Base-by-base conservation (phyloP, 164 flowering plant genomes). In the Vitis cinerea region DNA sequence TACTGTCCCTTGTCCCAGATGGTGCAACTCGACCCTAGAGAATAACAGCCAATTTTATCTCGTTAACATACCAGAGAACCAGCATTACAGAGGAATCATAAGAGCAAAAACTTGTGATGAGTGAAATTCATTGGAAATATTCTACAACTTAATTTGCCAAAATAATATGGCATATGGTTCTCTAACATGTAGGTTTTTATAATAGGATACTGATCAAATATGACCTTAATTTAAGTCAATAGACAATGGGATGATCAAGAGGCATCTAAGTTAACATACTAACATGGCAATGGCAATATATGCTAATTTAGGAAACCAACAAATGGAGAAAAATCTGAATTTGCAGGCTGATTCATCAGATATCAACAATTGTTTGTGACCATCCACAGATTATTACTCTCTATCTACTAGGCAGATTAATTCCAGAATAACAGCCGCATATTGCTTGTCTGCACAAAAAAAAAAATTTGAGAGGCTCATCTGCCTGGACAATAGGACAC, bases 1-100 rank as follows among this genome's bases (percentile, higher is more conserved):
- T 82, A 76, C 99, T 93, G 69, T 95, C 99, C 74, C 99, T 85
- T 64, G 98, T 95, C 55, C 93, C 96, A 72, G 84, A 90, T 60
- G 90, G 66, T 65, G 90, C 88, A 82, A 95, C 79, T 76, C 85
- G 83, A 6, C 99, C 99, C 99, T 95, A 68, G 9, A 77, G 60
- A 70, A 49, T 31, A 49, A 31, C 69, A 79, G 7, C 63, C 65
- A 58, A 58, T 48, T 31, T 31, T 31, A 31, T 31, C 44, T 31
- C 0, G 44, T 31, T 31, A 31, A 31, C 44, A 31, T 31, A 4
- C 44, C 44, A 31, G 44, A 31, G 27, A 31, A 31, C 44, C 27
- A 29, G 44, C 23, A 27, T 31, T 15, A 37, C 16, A 17, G 13
- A 19, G 16, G 2, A 29, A 10, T 23, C 63, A 56, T 55, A 23